Percentiles rank a stretch among this genome's conserved stretches.
These are phyloP conservation scores for Kitagawia praeruptora DNA, from an alignment of 129 eudicot genomes.

Conservation along the genomic window DNA sequence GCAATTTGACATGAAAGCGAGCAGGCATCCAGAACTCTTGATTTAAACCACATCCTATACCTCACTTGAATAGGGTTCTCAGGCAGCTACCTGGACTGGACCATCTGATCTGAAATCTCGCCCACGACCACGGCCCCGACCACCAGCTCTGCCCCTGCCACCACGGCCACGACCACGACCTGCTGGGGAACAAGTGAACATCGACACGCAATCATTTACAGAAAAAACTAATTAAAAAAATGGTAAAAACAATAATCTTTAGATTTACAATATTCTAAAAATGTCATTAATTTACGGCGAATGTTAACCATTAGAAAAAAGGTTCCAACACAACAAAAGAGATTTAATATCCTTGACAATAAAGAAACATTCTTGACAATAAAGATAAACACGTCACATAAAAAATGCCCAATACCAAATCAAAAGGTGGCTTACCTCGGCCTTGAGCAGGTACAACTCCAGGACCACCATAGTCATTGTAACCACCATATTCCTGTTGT, in stretches of 20 bases:
- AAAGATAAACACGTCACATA: neutral
- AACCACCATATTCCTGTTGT: constrained; percentile 20
- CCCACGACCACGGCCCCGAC: constrained; percentile 25
- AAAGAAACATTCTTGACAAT: neutral
- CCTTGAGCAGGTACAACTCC: constrained; percentile 30
- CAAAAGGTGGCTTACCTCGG: constrained; percentile 17
- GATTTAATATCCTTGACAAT: neutral
- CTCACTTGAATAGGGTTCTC: constrained; percentile 12
- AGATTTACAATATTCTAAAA: neutral
- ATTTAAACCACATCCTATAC: constrained; percentile 9
- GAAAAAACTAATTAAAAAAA: neutral
- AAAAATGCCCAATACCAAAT: neutral
- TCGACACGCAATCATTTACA: neutral
- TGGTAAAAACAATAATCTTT: neutral
- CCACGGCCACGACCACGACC: constrained; percentile 16
- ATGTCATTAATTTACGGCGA: neutral
- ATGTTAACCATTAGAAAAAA: neutral
- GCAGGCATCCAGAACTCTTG: constrained; percentile 14
- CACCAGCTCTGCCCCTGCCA: constrained; percentile 16
- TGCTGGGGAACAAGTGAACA: neutral
- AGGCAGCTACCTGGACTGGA: constrained; percentile 23
- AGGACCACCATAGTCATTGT: constrained; percentile 22
- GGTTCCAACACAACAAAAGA: neutral
- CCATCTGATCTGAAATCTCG: constrained; percentile 28
- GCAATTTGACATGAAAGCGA: constrained; percentile 8